phyloP scores from a whole-genome alignment of 176 grass and related monocot genomes.

The Carex myosuroides region DNA sequence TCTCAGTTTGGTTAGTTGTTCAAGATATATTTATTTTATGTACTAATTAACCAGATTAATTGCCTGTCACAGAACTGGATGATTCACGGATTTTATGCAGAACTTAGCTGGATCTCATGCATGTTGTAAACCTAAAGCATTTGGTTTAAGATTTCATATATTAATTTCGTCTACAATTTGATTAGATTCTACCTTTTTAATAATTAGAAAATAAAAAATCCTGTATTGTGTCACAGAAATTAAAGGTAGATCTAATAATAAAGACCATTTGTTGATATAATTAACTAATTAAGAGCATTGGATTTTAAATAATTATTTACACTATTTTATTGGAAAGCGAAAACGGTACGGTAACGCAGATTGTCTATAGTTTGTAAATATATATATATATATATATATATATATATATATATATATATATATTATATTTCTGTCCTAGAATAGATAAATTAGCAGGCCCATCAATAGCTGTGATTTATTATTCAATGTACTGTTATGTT shows the following conservation, averaged over 20 bases:
- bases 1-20: background rate
- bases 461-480: slow-evolving; percentile 7
- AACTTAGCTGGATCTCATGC: slow-evolving; percentile 16
- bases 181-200: background rate
- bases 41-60: background rate
- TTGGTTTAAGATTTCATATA: background rate
- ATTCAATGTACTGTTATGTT: slow-evolving; percentile 27
- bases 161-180: background rate
- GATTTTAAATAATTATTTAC: too few relatives aligned
- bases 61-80: slow-evolving; percentile 20
- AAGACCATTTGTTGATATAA: too few relatives aligned
- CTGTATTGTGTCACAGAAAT: background rate
- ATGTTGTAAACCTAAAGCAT: background rate
- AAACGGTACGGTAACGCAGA: background rate
- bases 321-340: background rate
- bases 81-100: background rate
- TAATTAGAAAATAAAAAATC: background rate
- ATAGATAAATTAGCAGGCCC: background rate
- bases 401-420: too few relatives aligned
- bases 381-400: too few relatives aligned
- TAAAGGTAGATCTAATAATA: too few relatives aligned
- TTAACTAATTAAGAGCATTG: too few relatives aligned
- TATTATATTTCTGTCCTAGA: too few relatives aligned
- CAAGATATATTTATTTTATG: background rate
- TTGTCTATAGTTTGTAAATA: background rate